Percentiles rank a stretch among this genome's conserved stretches.
Evolutionary conservation across 2,329 filamentous ascomycete species (phyloP).

Genomic region (Rachicladosporium sp.): DNA sequence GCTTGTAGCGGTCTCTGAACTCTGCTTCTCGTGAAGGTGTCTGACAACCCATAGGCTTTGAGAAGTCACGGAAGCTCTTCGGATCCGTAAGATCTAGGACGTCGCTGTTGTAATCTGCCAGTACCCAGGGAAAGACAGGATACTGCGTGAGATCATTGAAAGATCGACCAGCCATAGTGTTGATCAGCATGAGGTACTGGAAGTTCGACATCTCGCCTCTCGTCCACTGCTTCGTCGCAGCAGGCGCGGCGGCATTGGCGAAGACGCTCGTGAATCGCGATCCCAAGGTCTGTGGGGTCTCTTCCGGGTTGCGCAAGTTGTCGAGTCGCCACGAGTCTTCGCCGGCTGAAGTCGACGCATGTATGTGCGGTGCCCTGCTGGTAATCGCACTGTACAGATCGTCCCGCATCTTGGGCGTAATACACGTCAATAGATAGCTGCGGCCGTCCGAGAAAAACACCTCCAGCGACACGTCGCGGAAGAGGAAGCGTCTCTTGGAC

Average conservation of each 20-base stretch:
- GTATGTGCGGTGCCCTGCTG: constrained; percentile 66
- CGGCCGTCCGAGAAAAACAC: constrained; percentile 94
- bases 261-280: constrained; percentile 90
- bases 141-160: constrained; percentile 99
- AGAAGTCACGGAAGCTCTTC: constrained; percentile 75
- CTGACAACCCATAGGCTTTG: constrained; percentile 94
- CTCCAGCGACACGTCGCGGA: constrained; percentile 92
- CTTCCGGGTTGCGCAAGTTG: constrained; percentile 57
- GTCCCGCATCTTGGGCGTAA: constrained; percentile 61
- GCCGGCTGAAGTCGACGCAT: constrained; percentile 49
- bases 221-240: constrained; percentile 79
- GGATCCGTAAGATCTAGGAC: constrained; percentile 80
- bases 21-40: constrained; percentile 61
- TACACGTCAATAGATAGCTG: constrained; percentile 83
- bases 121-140: constrained; percentile 92
- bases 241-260: constrained; percentile 67
- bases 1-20: constrained; percentile 72
- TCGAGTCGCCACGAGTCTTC: constrained; percentile 92
- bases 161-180: constrained; percentile 90
- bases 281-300: constrained; percentile 56
- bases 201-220: constrained; percentile 96
- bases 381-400: constrained; percentile 68
- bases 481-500: constrained; percentile 88
- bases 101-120: constrained; percentile 90
- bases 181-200: constrained; percentile 96